Evolutionary conservation across 352 stramenopile genomes (phyloP).

Genomic region (Phytophthora ramorum): DNA sequence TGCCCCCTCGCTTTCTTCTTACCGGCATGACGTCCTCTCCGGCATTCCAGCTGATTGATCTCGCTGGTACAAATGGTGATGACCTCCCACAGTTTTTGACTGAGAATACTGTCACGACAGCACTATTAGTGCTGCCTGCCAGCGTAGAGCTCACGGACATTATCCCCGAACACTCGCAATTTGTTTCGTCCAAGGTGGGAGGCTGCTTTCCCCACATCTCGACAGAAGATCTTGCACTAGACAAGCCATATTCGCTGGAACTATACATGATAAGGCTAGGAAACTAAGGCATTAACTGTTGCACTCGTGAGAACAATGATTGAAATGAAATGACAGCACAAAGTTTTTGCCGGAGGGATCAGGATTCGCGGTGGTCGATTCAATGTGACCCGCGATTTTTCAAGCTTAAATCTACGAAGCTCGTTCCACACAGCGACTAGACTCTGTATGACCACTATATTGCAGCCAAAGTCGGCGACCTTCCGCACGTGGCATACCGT

Average conservation of each 20-base stretch:
- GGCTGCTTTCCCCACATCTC: constrained; percentile 62
- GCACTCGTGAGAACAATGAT: background rate
- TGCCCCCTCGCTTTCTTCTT: constrained; percentile 83
- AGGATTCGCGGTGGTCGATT: background rate
- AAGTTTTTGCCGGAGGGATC: background rate
- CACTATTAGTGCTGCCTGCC: constrained; percentile 52
- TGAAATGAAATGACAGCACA: background rate
- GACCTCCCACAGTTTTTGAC: constrained; percentile 23
- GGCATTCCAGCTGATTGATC: constrained; percentile 60
- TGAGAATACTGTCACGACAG: constrained; percentile 5
- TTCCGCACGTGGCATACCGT: constrained; percentile 1
- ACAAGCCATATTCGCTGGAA: constrained; percentile 52
- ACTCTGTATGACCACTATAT: constrained; percentile 7
- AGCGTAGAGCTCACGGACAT: constrained; percentile 45
- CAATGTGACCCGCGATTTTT: background rate
- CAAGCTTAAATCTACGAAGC: background rate
- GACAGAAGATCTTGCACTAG: constrained; percentile 61
- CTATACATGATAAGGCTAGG: constrained; percentile 39
- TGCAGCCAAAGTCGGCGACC: background rate
- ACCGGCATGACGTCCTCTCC: constrained; percentile 20
- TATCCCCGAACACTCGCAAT: constrained; percentile 10
- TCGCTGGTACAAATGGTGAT: constrained; percentile 39
- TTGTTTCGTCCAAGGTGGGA: constrained; percentile 33
- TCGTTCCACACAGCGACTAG: background rate
- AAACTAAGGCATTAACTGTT: background rate